Percentiles rank a stretch among this genome's conserved stretches.
phyloP scores from a whole-genome alignment of 1,284 basidiomycete genomes.

The Ceratobasidium sp. region DNA sequence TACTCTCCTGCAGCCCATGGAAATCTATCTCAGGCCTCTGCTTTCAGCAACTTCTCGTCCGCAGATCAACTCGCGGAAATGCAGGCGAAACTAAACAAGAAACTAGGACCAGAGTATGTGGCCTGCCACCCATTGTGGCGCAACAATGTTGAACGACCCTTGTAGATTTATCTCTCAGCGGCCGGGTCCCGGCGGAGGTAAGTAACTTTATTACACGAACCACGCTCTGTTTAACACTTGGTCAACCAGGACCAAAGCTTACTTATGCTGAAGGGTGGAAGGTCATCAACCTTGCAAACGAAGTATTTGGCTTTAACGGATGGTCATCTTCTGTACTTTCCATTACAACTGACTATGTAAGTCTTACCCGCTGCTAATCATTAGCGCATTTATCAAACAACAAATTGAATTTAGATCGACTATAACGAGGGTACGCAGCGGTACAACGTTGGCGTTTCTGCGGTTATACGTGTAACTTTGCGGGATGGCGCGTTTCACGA shows the following conservation, averaged over 20 bases:
- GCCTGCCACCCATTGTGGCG: background rate
- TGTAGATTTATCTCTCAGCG: constrained; percentile 70
- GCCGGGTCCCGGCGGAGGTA: constrained; percentile 80
- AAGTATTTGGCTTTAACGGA: constrained; percentile 98
- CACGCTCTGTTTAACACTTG: background rate
- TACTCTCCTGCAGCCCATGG: constrained; percentile 21
- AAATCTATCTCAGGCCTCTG: constrained; percentile 7
- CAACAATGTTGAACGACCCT: background rate
- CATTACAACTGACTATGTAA: constrained; percentile 70
- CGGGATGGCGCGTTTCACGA: constrained; percentile 91
- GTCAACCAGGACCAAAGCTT: constrained; percentile 68
- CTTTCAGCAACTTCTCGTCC: constrained; percentile 44
- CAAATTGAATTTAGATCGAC: constrained; percentile 56
- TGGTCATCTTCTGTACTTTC: constrained; percentile 90
- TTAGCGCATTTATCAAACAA: constrained; percentile 56
- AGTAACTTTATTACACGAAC: background rate
- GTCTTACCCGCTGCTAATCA: constrained; percentile 42
- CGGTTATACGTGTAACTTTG: constrained; percentile 86
- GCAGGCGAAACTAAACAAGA: constrained; percentile 84
- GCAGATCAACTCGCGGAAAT: constrained; percentile 72
- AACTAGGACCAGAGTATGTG: constrained; percentile 88
- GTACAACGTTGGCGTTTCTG: constrained; percentile 81
- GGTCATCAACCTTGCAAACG: constrained; percentile 94
- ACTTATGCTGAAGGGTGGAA: constrained; percentile 99
- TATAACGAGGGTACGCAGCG: constrained; percentile 69